These are phyloP conservation scores for Fragaria iinumae DNA, from an alignment of 306 rosid species.

Conservation along the genomic window DNA sequence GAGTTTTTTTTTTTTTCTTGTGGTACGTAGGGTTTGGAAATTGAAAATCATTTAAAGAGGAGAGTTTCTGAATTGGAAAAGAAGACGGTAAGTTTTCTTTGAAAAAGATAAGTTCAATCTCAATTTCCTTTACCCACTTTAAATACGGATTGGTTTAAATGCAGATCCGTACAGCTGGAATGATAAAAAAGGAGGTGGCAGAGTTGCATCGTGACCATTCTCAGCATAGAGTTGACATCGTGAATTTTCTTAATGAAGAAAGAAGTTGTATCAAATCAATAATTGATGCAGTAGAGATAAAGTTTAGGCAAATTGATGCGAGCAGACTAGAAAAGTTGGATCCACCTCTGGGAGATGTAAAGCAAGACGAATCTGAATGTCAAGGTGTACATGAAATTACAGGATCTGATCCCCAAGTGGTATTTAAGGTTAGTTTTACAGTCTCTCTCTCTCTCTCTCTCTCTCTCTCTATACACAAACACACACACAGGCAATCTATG, in stretches of 20 bases:
- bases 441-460: conserved; percentile 15
- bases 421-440: conserved; percentile 47
- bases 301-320: conserved; percentile 38
- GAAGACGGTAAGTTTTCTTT: conserved; percentile 64
- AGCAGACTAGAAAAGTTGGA: conserved; percentile 32
- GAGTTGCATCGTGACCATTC: conserved; percentile 55
- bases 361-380: conserved; percentile 52
- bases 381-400: conserved; percentile 55
- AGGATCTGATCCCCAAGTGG: conserved; percentile 32
- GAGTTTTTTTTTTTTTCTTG: conserved; percentile 2
- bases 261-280: conserved; percentile 54
- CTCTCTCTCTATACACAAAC: not conserved
- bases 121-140: conserved; percentile 23
- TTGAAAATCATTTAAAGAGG: conserved; percentile 87
- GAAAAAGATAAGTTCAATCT: conserved; percentile 1
- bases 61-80: conserved; percentile 62
- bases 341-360: conserved; percentile 42
- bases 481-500: not conserved
- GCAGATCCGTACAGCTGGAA: conserved; percentile 55
- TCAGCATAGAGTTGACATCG: conserved; percentile 49
- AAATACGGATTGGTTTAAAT: conserved; percentile 30
- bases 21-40: conserved; percentile 83
- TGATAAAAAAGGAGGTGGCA: conserved; percentile 49
- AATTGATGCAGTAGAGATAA: conserved; percentile 51
- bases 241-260: conserved; percentile 64